Evolutionary conservation across 495 filamentous ascomycete species (phyloP), one percentile per base, ranked within the genome.

Genomic region (Ramalina intermedia): DNA sequence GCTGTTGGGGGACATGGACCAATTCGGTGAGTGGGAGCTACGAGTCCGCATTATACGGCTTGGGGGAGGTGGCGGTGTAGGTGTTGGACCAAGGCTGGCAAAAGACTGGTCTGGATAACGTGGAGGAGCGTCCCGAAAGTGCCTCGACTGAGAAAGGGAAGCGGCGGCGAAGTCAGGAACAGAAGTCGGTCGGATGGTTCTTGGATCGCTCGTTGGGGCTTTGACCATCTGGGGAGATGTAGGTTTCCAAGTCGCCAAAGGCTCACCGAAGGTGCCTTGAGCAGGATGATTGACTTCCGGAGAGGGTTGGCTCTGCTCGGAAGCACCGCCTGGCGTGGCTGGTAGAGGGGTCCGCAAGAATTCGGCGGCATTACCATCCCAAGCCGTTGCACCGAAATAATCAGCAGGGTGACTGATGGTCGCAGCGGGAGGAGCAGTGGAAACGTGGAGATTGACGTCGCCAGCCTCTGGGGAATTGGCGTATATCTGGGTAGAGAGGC

Each of bases 61-160:
- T 27, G 64, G 57, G 24, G 66, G 68, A 4, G 70, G 70, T 47
- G 73, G 44, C 4, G 44, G 44, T n/a, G 33, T 27, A 8, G 23
- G 21, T 3, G 67, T 51, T 50, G 74, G 72, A 38, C 63, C 44
- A 37, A 47, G 44, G 29, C 66, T 47, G 74, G 72, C 18, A 76
- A 73, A 74, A 36, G 71, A 74, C 46, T 74, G 72, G 54, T 76
- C 68, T 38, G 72, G 72, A 46, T 75, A 75, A 23, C 70, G 66
- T 9, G 71, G 20, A 44, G 18, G 71, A 39, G 71, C 69, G 17
- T 74, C 68, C 6, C 38, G 35, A 35, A 47, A 44, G 4, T 54
- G 53, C 18, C 50, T 26, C 36, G 46, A 49, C 12, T 29, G 29
- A 23, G 54, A 37, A 18, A 21, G 11, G 3, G 50, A 17, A 35